Evolutionary conservation across 805 yeast species (phyloP).

Genomic region (Lipomyces yamadae): DNA sequence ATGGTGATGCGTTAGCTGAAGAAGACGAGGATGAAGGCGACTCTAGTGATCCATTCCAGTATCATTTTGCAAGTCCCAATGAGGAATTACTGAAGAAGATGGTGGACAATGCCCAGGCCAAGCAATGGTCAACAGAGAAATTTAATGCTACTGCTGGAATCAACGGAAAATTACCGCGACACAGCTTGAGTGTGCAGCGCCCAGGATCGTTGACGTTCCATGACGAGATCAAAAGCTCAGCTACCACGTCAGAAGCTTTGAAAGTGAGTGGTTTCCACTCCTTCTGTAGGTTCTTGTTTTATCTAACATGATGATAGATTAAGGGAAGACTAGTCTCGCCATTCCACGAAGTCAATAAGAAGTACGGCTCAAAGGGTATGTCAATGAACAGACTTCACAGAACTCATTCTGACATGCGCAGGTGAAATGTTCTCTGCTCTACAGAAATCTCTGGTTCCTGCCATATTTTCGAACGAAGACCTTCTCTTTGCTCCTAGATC

Average conservation of each 20-base stretch:
- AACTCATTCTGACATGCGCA: conserved; percentile 45
- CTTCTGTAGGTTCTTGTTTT: not conserved
- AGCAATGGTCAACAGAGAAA: conserved; percentile 22
- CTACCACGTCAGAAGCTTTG: conserved; percentile 7
- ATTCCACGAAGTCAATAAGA: conserved; percentile 37
- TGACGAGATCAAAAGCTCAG: conserved; percentile 7
- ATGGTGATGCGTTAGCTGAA: conserved; percentile 1
- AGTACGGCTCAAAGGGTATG: conserved; percentile 39
- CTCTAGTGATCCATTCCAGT: conserved; percentile 70
- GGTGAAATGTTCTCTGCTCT: conserved; percentile 48
- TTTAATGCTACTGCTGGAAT: conserved; percentile 8
- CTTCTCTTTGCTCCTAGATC: conserved; percentile 62
- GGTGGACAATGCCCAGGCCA: conserved; percentile 32
- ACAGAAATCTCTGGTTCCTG: conserved; percentile 61
- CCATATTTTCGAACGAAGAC: conserved; percentile 76
- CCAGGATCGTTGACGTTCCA: conserved; percentile 10
- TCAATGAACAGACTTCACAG: conserved; percentile 39
- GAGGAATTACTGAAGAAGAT: conserved; percentile 9
- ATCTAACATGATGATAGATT: conserved; percentile 12
- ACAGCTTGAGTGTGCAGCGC: conserved; percentile 13
- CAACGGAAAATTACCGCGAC: conserved; percentile 15
- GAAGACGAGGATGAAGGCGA: conserved; percentile 45
- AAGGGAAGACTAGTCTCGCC: conserved; percentile 34
- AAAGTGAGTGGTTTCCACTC: conserved; percentile 11
- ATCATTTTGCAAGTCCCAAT: conserved; percentile 59